Conservation (phyloP, 1,139 yeast species). For the Nakaseomyces glabratus region DNA sequence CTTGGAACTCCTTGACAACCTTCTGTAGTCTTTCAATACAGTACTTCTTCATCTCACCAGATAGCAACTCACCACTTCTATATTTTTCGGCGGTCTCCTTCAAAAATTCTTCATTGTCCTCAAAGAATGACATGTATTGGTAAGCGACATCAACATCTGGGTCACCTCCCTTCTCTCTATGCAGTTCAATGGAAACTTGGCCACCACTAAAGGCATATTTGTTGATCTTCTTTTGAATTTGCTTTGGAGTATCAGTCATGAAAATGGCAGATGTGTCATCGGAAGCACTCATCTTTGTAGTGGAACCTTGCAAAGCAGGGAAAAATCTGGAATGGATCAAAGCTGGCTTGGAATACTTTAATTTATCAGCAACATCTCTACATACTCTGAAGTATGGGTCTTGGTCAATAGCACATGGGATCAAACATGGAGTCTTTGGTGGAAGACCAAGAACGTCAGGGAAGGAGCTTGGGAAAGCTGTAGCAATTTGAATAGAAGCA, state of each 20-base stretch:
- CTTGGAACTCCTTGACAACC: constrained; percentile 76
- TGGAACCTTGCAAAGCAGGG: constrained; percentile 97
- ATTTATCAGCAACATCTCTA: constrained; percentile 92
- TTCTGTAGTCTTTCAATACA: constrained; percentile 75
- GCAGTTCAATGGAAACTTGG: constrained; percentile 77
- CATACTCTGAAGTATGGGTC: constrained; percentile 98
- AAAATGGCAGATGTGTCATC: constrained; percentile 77
- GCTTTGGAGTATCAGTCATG: constrained; percentile 90
- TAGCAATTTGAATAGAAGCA: constrained; percentile 91
- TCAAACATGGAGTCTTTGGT: constrained; percentile 83
- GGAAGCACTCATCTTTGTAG: constrained; percentile 95
- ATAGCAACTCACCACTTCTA: constrained; percentile 70
- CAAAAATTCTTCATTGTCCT: constrained; percentile 78
- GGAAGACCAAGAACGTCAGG: constrained; percentile 86
- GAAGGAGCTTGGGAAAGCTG: constrained; percentile 92
- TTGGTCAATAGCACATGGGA: constrained; percentile 99
- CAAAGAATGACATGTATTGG: constrained; percentile 84
- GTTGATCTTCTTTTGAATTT: constrained; percentile 88
- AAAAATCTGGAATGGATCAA: constrained; percentile 90
- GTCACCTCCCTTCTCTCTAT: constrained; percentile 80
- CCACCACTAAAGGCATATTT: constrained; percentile 98
- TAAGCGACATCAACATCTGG: constrained; percentile 94
- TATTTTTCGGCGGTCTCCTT: constrained; percentile 55
- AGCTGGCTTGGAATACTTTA: constrained; percentile 85
- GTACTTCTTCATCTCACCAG: constrained; percentile 88